phyloP scores from a whole-genome alignment of 2,329 filamentous ascomycete genomes.

The Parafenestella ontariensis region DNA sequence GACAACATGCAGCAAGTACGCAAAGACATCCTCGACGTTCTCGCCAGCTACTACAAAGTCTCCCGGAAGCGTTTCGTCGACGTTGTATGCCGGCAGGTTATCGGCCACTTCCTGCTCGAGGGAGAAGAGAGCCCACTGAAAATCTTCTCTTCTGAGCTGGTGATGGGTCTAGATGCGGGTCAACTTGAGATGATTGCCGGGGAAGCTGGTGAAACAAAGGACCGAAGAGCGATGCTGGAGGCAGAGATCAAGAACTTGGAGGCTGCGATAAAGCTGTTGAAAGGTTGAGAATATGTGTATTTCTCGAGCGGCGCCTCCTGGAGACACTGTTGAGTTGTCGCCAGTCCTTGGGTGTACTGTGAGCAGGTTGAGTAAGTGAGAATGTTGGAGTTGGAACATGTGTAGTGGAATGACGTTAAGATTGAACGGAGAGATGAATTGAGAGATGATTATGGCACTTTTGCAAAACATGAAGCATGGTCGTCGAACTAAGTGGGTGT shows the following conservation, averaged over 20 bases:
- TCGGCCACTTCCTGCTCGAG: constrained; percentile 61
- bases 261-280: constrained; percentile 11
- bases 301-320: no score
- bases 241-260: constrained; percentile 12
- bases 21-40: constrained; percentile 64
- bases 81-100: constrained; percentile 65
- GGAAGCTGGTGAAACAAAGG: constrained; percentile 10
- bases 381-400: no score
- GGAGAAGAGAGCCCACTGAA: constrained; percentile 47
- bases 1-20: constrained; percentile 48
- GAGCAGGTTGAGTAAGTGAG: neutral
- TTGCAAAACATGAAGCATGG: no score
- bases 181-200: constrained; percentile 22
- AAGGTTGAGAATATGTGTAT: neutral
- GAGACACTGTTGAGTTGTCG: no score
- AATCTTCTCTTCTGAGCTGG: constrained; percentile 12
- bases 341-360: no score
- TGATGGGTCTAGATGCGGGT: constrained; percentile 8
- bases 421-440: no score
- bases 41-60: constrained; percentile 68
- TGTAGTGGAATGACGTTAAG: no score
- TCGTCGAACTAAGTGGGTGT: no score
- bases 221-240: constrained; percentile 7
- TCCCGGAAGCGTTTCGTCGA: constrained; percentile 69
- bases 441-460: no score